phyloP scores from a whole-genome alignment of 164 flowering plant species.

The Stephania cephalantha region DNA sequence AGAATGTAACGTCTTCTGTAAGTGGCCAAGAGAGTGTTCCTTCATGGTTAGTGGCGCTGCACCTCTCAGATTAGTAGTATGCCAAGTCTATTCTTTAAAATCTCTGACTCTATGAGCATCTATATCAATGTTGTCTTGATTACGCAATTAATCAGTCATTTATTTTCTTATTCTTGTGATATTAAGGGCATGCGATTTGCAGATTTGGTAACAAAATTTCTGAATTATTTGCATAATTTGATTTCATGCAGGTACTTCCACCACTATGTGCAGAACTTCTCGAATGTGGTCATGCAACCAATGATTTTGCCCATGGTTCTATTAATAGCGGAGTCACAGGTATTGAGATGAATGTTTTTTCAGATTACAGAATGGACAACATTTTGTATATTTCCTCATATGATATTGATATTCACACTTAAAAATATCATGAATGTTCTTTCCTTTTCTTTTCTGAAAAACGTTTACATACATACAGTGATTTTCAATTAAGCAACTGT shows the following conservation, averaged over 20 bases:
- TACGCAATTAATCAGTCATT: not conserved
- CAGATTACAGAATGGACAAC: not conserved
- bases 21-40: not conserved
- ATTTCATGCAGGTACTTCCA: conserved; percentile 78
- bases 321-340: conserved; percentile 97
- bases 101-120: not conserved
- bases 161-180: not conserved
- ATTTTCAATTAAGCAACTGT: not conserved
- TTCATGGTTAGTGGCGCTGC: not conserved
- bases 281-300: conserved; percentile 95
- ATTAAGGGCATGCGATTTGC: not conserved
- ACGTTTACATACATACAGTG: not conserved
- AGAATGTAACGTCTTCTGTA: not conserved
- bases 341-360: conserved; percentile 17
- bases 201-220: not conserved
- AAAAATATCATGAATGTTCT: not conserved
- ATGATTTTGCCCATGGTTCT: conserved; percentile 98
- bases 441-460: not conserved
- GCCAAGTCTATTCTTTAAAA: not conserved
- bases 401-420: not conserved
- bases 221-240: not conserved
- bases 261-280: conserved; percentile 97
- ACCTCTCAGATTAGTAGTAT: not conserved
- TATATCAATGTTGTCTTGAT: not conserved
- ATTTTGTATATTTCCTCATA: not conserved